Evolutionary conservation across 2,329 filamentous ascomycete species (phyloP), one percentile per base, ranked within the genome.

Genomic region (Sclerotinia subarctica): DNA sequence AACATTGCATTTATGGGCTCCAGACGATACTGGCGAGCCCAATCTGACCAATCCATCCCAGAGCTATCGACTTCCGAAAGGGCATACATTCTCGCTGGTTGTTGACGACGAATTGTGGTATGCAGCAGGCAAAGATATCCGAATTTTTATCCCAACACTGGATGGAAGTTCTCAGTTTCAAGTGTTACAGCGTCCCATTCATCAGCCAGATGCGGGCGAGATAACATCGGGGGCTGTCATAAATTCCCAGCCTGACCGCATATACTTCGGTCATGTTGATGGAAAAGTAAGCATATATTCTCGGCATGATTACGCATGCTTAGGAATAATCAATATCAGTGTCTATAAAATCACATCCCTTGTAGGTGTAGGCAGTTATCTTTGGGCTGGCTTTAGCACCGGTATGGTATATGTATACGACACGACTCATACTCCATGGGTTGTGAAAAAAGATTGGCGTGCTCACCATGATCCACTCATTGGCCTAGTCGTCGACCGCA

Each of bases 281-380:
- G 95, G 95, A 59, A 97, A 97, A 78, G 88, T 99, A 67, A 95
- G 92, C 69, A 88, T 98, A n/a, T 98, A 96, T 79, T 94, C 92
- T 2, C 72, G 73, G 17, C 86, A 87, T 32, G 88, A 94, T 74
- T 95, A 91, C 76, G 81, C 87, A 0, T 97, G 92, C 74, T 76
- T 96, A n/a, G 88, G 86, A 6, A 84, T 96, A 47, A 82, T 98
- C 69, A 97, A 88, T 74, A 86, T 97, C 73, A 98, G 93, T 78
- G 86, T 94, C 19, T 98, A 96, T 84, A 98, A 97, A 79, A 96
- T 99, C 79, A 97, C 93, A 77, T 89, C 91, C 47, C 82, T 99
- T 66, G 87, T 89, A 2, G 92, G 93, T 11, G 90, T 93, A 3
- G 94, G 93, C 6, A 86, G 89, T 69, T 86, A 92, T 75, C 83